Conservation (phyloP, 306 rosid genomes). For the Fagus crenata region DNA sequence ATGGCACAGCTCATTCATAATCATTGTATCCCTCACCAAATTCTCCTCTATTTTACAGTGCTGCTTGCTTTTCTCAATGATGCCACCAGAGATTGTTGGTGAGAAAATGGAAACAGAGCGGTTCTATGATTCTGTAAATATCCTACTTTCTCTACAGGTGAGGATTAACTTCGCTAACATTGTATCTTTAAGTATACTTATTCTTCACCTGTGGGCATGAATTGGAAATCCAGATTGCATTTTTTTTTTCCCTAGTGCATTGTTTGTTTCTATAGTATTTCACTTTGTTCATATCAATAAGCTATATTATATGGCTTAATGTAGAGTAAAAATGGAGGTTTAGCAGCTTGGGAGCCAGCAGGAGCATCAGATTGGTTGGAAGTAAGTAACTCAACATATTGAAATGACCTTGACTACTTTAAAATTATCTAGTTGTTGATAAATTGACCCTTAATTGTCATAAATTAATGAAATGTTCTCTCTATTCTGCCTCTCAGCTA, state of each 20-base stretch:
- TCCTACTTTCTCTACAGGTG: conserved; percentile 64
- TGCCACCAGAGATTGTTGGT: conserved; percentile 66
- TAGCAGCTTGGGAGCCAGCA: conserved; percentile 71
- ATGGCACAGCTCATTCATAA: not conserved
- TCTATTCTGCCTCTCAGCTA: not conserved
- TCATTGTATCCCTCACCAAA: not conserved
- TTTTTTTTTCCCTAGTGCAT: too few species aligned
- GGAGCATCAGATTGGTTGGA: conserved; percentile 66
- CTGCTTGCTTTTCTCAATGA: conserved; percentile 54
- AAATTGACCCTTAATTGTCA: not conserved
- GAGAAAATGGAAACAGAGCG: conserved; percentile 61
- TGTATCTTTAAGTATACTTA: not conserved
- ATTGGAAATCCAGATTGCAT: not conserved
- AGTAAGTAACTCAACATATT: conserved; percentile 34
- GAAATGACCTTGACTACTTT: not conserved
- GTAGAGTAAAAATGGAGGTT: conserved; percentile 79
- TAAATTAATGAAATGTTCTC: not conserved
- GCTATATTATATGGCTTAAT: not conserved
- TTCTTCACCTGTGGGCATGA: not conserved
- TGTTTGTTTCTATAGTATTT: not conserved
- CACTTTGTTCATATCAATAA: not conserved
- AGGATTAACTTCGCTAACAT: not conserved
- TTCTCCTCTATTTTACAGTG: conserved; percentile 39
- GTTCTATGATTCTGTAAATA: conserved; percentile 60
- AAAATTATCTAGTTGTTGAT: conserved; percentile 27